phyloP scores from a whole-genome alignment of 2,329 filamentous ascomycete genomes.

The Colletotrichum zoysiae region DNA sequence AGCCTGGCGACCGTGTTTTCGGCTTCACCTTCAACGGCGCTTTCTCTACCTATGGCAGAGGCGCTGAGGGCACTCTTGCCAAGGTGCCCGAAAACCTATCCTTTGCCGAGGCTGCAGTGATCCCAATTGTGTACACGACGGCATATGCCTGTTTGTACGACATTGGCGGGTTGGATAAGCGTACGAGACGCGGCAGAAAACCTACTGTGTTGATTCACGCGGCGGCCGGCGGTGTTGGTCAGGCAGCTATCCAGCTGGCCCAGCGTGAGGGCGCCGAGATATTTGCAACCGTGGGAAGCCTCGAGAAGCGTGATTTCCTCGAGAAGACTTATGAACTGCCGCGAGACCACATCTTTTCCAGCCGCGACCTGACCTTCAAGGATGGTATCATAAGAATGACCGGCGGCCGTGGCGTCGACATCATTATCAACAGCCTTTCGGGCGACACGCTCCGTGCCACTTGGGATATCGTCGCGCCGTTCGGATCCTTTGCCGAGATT shows the following conservation, averaged over 20 bases:
- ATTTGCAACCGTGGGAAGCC: constrained; percentile 55
- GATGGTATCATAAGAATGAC: constrained; percentile 47
- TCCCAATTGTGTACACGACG: constrained; percentile 52
- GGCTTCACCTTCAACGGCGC: constrained; percentile 37
- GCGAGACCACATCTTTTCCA: constrained; percentile 50
- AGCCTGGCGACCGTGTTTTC: constrained; percentile 48
- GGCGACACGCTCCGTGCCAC: constrained; percentile 46
- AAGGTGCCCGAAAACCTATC: constrained; percentile 52
- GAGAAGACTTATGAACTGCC: constrained; percentile 54
- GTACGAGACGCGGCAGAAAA: constrained; percentile 43
- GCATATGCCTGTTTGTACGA: constrained; percentile 50
- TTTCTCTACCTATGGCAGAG: constrained; percentile 43
- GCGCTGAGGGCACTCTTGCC: constrained; percentile 39
- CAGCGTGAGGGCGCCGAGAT: constrained; percentile 55
- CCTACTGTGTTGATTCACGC: constrained; percentile 54
- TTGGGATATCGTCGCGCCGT: constrained; percentile 48
- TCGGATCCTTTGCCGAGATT: constrained; percentile 50
- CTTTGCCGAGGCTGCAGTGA: constrained; percentile 53
- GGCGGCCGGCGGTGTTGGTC: constrained; percentile 54
- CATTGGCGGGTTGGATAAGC: constrained; percentile 46
- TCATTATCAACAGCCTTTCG: constrained; percentile 48
- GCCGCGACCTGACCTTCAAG: constrained; percentile 46
- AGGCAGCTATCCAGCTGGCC: constrained; percentile 54
- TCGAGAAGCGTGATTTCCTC: constrained; percentile 54
- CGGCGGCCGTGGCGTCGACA: constrained; percentile 46